A percentile compares a stretch with the other conserved stretches of the same genome.
Conservation (phyloP, 139 green algal species). For the Bryopsis sp. region DNA sequence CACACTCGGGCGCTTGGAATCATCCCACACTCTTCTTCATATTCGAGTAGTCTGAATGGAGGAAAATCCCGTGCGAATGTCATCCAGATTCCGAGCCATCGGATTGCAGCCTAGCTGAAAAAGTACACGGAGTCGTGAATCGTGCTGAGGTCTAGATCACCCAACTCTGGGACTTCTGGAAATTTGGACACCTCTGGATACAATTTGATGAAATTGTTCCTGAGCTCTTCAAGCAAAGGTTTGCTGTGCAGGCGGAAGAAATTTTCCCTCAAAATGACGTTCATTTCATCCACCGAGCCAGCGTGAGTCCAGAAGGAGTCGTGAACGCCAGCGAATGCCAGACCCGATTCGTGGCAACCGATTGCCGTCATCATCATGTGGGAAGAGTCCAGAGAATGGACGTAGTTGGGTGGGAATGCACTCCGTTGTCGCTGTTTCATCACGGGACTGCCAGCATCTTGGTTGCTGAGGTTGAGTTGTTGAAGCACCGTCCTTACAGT, state of each 20-base stretch:
- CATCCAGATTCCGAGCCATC: too few species aligned
- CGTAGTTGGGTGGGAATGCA: conserved; percentile 95
- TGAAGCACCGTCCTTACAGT: conserved; percentile 25
- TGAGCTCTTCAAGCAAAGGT: conserved; percentile 28
- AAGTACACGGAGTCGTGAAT: conserved; percentile 76
- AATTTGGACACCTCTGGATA: conserved; percentile 39
- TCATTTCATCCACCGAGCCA: conserved; percentile 62
- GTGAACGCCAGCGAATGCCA: conserved; percentile 89
- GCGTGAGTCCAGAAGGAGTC: conserved; percentile 99
- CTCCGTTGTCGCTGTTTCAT: conserved; percentile 59
- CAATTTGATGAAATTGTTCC: conserved; percentile 21
- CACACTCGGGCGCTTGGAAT: too few species aligned
- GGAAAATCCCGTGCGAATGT: too few species aligned
- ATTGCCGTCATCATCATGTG: conserved; percentile 98
- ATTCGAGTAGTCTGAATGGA: too few species aligned
- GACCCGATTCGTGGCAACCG: conserved; percentile 41
- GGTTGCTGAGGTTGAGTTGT: conserved; percentile 32
- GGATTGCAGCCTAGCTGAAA: conserved; percentile 65
- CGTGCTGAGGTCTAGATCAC: conserved; percentile 57
- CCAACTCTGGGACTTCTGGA: conserved; percentile 48
- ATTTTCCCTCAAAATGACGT: conserved; percentile 33
- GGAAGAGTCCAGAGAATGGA: conserved; percentile 87
- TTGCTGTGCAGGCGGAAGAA: conserved; percentile 13
- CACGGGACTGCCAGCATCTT: conserved; percentile 33
- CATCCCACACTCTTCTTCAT: too few species aligned